phyloP scores from a whole-genome alignment of 345 rosid genomes.

The Pistacia integerrima region DNA sequence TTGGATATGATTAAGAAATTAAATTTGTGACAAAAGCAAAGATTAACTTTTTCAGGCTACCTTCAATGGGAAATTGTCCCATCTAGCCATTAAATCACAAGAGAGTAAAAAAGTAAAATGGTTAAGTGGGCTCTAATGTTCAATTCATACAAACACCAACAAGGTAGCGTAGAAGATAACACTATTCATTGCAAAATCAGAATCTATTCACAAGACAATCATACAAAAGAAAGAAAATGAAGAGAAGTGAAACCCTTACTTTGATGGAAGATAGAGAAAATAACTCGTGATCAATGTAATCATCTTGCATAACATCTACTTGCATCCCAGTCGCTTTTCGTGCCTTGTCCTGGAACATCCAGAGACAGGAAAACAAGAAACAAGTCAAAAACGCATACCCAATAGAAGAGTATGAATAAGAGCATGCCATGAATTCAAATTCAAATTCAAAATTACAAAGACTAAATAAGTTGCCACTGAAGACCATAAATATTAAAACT shows the following conservation, averaged over 20 bases:
- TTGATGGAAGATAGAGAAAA: slow-evolving; percentile 92
- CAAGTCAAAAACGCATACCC: background rate
- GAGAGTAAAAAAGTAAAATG: background rate
- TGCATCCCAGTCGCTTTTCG: slow-evolving; percentile 83
- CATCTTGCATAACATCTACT: slow-evolving; percentile 84
- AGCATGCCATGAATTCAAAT: slow-evolving; percentile 1
- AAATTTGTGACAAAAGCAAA: background rate
- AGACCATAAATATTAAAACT: background rate
- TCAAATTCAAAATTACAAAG: background rate
- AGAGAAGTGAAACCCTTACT: slow-evolving; percentile 40
- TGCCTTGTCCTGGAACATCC: slow-evolving; percentile 65
- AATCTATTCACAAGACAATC: background rate
- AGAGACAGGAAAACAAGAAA: slow-evolving; percentile 14
- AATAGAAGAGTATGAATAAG: background rate
- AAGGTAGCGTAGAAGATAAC: background rate
- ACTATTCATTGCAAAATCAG: background rate
- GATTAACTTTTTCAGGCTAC: background rate
- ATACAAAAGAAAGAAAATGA: background rate
- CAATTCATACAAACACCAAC: background rate
- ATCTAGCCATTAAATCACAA: slow-evolving; percentile 6
- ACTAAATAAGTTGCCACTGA: background rate
- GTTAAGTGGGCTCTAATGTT: background rate
- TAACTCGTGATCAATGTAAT: slow-evolving; percentile 69
- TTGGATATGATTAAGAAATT: background rate
- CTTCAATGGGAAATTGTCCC: slow-evolving; percentile 7